Conservation (phyloP, 2,329 filamentous ascomycete species). For the Ophiostoma montium region DNA sequence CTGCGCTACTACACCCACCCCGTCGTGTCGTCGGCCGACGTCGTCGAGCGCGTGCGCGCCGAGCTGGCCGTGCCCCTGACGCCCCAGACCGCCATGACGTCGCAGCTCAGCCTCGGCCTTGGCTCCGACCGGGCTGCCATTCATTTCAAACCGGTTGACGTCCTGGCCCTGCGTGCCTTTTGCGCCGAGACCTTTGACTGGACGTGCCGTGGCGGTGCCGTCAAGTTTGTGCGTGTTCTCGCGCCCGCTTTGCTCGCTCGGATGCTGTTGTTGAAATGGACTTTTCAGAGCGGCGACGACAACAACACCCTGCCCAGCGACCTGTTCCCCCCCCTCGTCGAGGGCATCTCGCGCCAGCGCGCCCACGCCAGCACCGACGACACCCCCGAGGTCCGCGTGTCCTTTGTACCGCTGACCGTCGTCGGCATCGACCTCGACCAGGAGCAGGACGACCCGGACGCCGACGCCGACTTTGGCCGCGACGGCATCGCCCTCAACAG, state of each 20-base stretch:
- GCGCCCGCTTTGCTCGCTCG: constrained; percentile 61
- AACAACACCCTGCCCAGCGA: not conserved
- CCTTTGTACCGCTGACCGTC: constrained; percentile 61
- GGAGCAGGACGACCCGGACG: constrained; percentile 37
- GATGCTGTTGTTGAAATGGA: constrained; percentile 23
- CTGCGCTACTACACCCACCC: constrained; percentile 82
- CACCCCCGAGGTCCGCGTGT: constrained; percentile 62
- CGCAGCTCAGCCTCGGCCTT: not conserved
- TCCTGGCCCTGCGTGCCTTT: constrained; percentile 56
- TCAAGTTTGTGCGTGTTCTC: constrained; percentile 71
- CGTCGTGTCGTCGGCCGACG: constrained; percentile 52
- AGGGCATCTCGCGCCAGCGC: constrained; percentile 52
- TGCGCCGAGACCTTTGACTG: constrained; percentile 73
- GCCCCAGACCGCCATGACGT: not conserved
- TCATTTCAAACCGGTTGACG: constrained; percentile 38
- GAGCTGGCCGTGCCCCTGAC: constrained; percentile 40
- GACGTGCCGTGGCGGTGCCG: constrained; percentile 62
- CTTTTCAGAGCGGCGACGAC: constrained; percentile 4
- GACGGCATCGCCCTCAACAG: constrained; percentile 46
- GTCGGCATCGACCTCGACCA: constrained; percentile 62
- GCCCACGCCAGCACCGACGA: constrained; percentile 61
- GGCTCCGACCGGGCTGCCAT: not conserved
- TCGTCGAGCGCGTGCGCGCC: constrained; percentile 38
- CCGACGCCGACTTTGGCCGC: constrained; percentile 32
- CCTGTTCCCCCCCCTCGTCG: constrained; percentile 32